Conservation (phyloP, 75 land plant genomes). For the Pinus tabuliformis region DNA sequence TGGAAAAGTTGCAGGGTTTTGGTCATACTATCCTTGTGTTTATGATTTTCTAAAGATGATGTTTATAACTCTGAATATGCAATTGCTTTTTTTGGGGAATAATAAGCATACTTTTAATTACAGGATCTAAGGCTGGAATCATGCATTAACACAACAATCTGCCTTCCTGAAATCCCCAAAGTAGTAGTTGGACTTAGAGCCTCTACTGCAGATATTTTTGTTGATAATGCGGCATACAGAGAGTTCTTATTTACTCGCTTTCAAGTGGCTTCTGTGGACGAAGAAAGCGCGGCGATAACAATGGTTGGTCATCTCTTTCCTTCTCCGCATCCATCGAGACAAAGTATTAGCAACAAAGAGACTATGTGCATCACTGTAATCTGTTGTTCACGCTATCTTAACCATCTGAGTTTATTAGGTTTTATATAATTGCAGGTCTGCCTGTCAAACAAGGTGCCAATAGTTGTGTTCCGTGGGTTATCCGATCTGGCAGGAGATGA, state of each 20-base stretch:
- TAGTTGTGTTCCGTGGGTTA: constrained; percentile 26
- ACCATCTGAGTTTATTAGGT: neutral
- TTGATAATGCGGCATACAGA: constrained; percentile 40
- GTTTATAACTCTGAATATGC: constrained; percentile 37
- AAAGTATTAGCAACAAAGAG: neutral
- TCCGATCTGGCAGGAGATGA: constrained; percentile 30
- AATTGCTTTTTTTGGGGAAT: constrained; percentile 51
- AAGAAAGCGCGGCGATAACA: constrained; percentile 33
- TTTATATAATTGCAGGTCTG: constrained; percentile 14
- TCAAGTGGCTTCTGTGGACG: constrained; percentile 22
- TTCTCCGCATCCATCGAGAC: neutral
- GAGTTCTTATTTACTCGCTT: constrained; percentile 15
- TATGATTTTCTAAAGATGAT: constrained; percentile 46
- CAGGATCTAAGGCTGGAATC: neutral
- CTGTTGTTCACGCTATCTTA: neutral
- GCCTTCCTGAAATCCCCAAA: constrained; percentile 20
- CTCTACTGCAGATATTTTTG: constrained; percentile 24
- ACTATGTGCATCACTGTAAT: neutral
- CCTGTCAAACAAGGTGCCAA: constrained; percentile 22
- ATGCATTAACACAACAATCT: constrained; percentile 9
- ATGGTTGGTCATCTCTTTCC: constrained; percentile 6
- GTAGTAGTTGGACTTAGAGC: constrained; percentile 21
- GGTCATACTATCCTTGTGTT: constrained; percentile 41
- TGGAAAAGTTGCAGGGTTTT: constrained; percentile 29
- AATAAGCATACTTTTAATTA: constrained; percentile 32